phyloP scores from a whole-genome alignment of 306 rosid genomes.

The Cucumis sativus region DNA sequence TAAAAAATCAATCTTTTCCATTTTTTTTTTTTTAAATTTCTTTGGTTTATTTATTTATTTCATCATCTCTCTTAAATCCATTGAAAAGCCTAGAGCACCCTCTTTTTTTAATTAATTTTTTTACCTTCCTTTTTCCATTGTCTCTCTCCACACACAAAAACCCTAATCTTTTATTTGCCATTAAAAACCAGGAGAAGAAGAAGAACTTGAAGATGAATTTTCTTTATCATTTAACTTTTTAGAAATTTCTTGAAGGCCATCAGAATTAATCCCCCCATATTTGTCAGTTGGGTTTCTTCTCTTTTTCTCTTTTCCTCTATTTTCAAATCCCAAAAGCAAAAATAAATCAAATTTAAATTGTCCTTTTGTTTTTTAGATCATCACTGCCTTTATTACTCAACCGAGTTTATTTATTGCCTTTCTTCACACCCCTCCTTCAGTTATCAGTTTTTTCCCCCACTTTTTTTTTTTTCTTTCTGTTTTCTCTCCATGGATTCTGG shows the following conservation, averaged over 20 bases:
- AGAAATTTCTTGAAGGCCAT: neutral
- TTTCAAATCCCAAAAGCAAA: neutral
- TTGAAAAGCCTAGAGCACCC: neutral
- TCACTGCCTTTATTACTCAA: constrained; percentile 16
- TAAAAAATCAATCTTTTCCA: neutral
- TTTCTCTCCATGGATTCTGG: constrained; percentile 57
- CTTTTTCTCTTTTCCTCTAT: neutral
- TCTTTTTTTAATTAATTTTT: neutral
- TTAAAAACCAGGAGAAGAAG: neutral
- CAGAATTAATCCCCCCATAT: neutral
- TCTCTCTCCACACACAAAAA: constrained; percentile 12
- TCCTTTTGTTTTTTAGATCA: constrained; percentile 5
- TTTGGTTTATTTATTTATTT: too few species aligned
- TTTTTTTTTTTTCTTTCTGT: neutral
- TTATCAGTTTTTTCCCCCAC: neutral
- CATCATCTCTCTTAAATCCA: neutral
- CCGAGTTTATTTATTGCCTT: neutral
- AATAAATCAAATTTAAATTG: neutral
- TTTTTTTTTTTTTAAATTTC: neutral
- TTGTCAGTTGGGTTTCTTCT: neutral
- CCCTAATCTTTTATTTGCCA: neutral
- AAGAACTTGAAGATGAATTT: neutral
- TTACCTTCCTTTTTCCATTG: neutral
- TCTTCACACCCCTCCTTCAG: constrained; percentile 1
- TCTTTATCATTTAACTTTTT: too few species aligned